Percentiles rank a stretch among this genome's conserved stretches.
Evolutionary conservation across 2,329 filamentous ascomycete genomes (phyloP).

Genomic region (Trichophyton verrucosum): DNA sequence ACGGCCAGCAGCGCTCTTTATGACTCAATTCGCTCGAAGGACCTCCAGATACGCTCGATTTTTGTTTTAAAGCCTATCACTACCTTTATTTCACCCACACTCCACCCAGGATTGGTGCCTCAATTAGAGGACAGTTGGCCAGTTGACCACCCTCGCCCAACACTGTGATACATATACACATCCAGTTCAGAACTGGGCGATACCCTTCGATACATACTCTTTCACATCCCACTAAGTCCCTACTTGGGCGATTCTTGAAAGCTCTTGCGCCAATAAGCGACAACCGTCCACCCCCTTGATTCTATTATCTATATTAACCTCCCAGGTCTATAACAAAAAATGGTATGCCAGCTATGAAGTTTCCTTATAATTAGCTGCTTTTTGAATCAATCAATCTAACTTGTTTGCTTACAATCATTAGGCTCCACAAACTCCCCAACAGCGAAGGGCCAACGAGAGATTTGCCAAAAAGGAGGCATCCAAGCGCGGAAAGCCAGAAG

Average conservation of each 20-base stretch:
- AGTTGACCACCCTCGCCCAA: background rate
- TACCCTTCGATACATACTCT: background rate
- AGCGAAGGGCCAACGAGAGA: conserved; percentile 51
- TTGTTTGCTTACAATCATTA: conserved; percentile 21
- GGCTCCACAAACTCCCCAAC: conserved; percentile 51
- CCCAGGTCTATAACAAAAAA: background rate
- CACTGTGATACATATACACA: background rate
- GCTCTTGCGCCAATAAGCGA: background rate
- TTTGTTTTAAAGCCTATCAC: too few species aligned
- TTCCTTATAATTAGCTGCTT: background rate
- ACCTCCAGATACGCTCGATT: background rate
- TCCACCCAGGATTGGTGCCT: background rate
- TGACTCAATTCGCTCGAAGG: background rate
- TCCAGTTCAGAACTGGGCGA: background rate
- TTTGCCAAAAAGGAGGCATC: conserved; percentile 47
- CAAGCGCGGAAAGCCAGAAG: conserved; percentile 46
- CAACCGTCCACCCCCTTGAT: background rate
- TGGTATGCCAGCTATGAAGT: background rate
- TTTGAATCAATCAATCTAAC: background rate
- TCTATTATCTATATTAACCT: background rate
- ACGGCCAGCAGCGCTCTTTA: background rate
- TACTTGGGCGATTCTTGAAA: background rate
- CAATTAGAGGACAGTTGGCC: conserved; percentile 3
- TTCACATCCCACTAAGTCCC: background rate
- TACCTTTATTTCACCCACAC: background rate